A percentile compares a stretch with the other conserved stretches of the same genome.
Conservation (phyloP, 345 rosid species). For the Syzygium aromaticum region DNA sequence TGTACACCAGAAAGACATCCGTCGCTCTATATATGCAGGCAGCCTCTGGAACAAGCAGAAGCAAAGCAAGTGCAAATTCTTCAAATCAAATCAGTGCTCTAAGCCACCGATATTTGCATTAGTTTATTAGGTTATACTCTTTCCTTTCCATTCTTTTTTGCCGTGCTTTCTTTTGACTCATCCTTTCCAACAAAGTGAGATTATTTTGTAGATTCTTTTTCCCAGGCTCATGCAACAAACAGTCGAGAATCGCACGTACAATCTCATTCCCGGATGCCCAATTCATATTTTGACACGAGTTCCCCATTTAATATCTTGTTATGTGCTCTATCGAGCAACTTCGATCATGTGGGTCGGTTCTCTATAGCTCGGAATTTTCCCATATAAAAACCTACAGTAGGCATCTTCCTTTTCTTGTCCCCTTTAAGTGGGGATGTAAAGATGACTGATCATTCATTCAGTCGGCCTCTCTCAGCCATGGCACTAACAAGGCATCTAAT, state of each 20-base stretch:
- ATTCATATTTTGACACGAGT: background rate
- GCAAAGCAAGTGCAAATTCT: slow-evolving; percentile 15
- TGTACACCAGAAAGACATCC: background rate
- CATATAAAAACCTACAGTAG: background rate
- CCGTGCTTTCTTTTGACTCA: background rate
- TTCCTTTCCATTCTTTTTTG: background rate
- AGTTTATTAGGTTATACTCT: slow-evolving; percentile 2
- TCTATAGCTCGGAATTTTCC: background rate
- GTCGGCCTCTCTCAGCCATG: background rate
- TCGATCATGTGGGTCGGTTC: background rate
- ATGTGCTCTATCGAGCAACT: background rate
- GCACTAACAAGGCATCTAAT: slow-evolving; percentile 6
- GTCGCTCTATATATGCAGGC: background rate
- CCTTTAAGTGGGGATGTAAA: background rate
- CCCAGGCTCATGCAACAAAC: background rate
- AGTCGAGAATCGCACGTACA: background rate
- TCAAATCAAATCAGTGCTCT: slow-evolving; percentile 12
- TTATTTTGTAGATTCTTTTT: background rate
- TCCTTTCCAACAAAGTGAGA: background rate
- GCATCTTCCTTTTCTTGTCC: background rate
- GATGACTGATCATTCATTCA: background rate
- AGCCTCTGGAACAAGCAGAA: slow-evolving; percentile 4
- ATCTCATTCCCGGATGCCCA: background rate
- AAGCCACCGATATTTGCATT: background rate
- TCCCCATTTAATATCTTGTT: background rate